These are phyloP conservation scores for Zasmidium citrigriseum DNA, from an alignment of 2,329 filamentous ascomycete species.

Conservation along the genomic window DNA sequence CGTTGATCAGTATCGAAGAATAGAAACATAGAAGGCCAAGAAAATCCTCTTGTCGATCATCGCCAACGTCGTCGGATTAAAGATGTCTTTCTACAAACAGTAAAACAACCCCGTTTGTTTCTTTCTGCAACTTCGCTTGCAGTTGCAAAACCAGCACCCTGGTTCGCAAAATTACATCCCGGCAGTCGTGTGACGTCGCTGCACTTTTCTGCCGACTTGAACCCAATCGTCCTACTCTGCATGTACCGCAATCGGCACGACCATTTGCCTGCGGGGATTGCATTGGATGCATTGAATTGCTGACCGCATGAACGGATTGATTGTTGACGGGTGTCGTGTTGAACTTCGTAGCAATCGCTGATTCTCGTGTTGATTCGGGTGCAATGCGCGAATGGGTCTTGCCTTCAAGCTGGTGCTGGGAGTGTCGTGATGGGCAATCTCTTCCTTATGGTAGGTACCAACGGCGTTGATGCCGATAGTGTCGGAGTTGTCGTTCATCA, in stretches of 20 bases:
- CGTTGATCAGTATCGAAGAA: too few relatives aligned
- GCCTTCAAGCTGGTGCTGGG: too few relatives aligned
- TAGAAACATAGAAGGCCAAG: too few relatives aligned
- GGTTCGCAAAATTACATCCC: not conserved
- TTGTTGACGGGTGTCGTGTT: too few relatives aligned
- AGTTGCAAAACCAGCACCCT: not conserved
- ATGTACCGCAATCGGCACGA: slow-evolving; percentile 1
- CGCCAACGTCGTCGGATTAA: too few relatives aligned
- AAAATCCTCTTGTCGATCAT: not conserved
- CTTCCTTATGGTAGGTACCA: not conserved
- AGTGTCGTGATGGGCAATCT: too few relatives aligned
- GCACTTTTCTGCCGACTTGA: not conserved
- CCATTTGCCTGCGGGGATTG: slow-evolving; percentile 4
- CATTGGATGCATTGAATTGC: not conserved
- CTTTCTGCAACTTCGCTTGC: not conserved
- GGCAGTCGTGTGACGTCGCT: not conserved
- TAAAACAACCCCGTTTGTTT: not conserved
- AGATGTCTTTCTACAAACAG: not conserved
- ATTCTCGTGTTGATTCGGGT: not conserved
- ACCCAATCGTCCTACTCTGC: not conserved
- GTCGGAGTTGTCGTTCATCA: not conserved
- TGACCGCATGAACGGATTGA: too few relatives aligned
- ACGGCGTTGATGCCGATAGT: not conserved
- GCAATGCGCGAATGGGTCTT: too few relatives aligned
- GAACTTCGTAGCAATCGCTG: not conserved